Conservation (phyloP, 768 basidiomycete genomes). For the Boletus sensibilis region DNA sequence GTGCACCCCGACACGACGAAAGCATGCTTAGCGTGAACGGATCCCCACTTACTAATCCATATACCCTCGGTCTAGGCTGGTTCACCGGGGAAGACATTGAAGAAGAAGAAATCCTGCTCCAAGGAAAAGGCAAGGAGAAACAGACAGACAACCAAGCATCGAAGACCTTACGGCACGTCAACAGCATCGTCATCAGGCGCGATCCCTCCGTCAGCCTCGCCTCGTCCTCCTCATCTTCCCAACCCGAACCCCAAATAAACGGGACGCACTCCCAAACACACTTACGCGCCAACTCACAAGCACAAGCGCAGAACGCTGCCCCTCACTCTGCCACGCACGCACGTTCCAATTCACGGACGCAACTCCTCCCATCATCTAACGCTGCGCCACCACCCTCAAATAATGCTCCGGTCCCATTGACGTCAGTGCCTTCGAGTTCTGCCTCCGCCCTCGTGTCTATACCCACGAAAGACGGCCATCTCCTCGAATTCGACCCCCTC, state of each 20-base stretch:
- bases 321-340: conserved; percentile 33
- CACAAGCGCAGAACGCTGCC: conserved; percentile 43
- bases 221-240: conserved; percentile 30
- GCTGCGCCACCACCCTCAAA: background rate
- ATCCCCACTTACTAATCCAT: conserved; percentile 78
- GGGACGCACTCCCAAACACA: conserved; percentile 26
- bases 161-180: conserved; percentile 41
- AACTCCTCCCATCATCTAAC: conserved; percentile 11
- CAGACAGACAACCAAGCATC: conserved; percentile 14
- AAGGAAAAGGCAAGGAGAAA: conserved; percentile 27
- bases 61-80: conserved; percentile 63
- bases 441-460: conserved; percentile 68
- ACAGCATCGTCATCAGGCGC: conserved; percentile 59
- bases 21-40: conserved; percentile 80
- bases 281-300: conserved; percentile 53
- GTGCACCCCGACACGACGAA: conserved; percentile 72
- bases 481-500: conserved; percentile 85
- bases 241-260: conserved; percentile 20
- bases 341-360: conserved; percentile 40
- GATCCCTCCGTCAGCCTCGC: conserved; percentile 50
- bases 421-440: conserved; percentile 7
- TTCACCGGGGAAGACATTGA: conserved; percentile 40
- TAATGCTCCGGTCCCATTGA: background rate
- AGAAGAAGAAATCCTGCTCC: conserved; percentile 17
- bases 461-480: conserved; percentile 76